phyloP scores from a whole-genome alignment of 176 grass and related monocot genomes.

The Cenchrus purpureus region DNA sequence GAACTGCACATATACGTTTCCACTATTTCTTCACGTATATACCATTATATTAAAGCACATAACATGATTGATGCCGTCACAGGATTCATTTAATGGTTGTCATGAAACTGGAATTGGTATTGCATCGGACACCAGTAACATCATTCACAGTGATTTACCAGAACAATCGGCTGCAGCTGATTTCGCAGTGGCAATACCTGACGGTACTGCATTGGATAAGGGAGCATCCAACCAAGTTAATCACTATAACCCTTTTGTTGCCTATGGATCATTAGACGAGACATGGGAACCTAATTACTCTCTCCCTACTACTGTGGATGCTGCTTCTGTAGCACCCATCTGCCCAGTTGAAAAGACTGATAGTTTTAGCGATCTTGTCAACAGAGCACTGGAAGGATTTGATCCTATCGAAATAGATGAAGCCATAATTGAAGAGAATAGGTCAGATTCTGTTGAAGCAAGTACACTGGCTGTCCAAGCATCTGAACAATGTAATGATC shows the following conservation, averaged over 20 bases:
- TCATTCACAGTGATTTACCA: slow-evolving; percentile 33
- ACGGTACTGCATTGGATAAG: slow-evolving; percentile 21
- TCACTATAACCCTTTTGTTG: slow-evolving; percentile 63
- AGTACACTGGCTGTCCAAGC: slow-evolving; percentile 16
- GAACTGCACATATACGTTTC: not conserved
- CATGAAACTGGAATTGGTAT: slow-evolving; percentile 36
- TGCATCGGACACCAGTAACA: slow-evolving; percentile 31
- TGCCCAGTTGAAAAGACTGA: slow-evolving; percentile 59
- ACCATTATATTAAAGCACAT: slow-evolving; percentile 9
- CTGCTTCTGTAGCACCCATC: slow-evolving; percentile 32
- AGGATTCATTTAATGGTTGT: slow-evolving; percentile 46
- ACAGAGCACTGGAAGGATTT: slow-evolving; percentile 28
- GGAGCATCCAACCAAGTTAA: slow-evolving; percentile 44
- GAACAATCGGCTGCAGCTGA: slow-evolving; percentile 20
- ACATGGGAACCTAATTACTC: slow-evolving; percentile 53
- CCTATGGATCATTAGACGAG: slow-evolving; percentile 54
- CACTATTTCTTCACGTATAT: not conserved
- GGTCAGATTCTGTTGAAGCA: slow-evolving; percentile 31
- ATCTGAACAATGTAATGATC: slow-evolving; percentile 42
- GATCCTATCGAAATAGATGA: slow-evolving; percentile 40
- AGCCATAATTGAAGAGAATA: slow-evolving; percentile 46
- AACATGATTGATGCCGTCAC: slow-evolving; percentile 35
- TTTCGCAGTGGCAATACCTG: slow-evolving; percentile 31
- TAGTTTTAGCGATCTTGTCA: slow-evolving; percentile 63
- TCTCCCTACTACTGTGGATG: slow-evolving; percentile 32